Base-by-base conservation (phyloP, 2,329 filamentous ascomycete species). In the Alternaria tenuissima region DNA sequence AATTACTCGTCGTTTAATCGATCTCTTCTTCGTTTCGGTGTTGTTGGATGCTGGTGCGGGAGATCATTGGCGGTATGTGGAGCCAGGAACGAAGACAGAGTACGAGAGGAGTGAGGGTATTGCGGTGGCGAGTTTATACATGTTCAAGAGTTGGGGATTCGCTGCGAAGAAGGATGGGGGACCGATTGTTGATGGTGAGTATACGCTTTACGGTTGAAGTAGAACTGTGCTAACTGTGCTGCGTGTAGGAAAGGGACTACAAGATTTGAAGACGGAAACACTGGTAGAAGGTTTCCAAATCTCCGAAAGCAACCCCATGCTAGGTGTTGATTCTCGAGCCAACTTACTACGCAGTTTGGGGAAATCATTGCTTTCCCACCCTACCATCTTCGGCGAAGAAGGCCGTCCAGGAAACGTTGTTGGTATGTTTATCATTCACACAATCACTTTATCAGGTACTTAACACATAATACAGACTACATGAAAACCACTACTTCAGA, bases 371-470 rank as follows among this genome's bases (percentile, higher is more conserved):
- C 85, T 89, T 58, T 91, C 94, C 70, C 84, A 87, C 52, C 51
- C 68, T 7, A 89, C 93, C 36, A 90, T 92, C 69, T 98, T 97
- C 77, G 94, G 94, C 18, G 83, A 85, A 2, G 88, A 92, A 74
- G 91, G 89, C 49, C 86, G 94, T 56, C 94, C 94, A 9, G 94
- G 94, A 64, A 95, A 96, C 74, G 92, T 98, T 87, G 88, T 97
- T 61, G 92, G 92, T 94, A 82, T 70, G 86, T 77, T 3, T 2
- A 28, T 12, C 41, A 16, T 5, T 32, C 24, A 14, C n/a, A 3
- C 7, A 24, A 12, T 34, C 7, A 22, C 7, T 18, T 44, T 28
- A 14, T 5, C 52, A 22, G 2, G 11, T 6, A 48, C 28, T 49
- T 11, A 52, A 57, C 47, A 6, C 7, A n/a, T 5, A 49, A 7